phyloP scores from a whole-genome alignment of 352 stramenopile species.

The Blastocystis sp. region DNA sequence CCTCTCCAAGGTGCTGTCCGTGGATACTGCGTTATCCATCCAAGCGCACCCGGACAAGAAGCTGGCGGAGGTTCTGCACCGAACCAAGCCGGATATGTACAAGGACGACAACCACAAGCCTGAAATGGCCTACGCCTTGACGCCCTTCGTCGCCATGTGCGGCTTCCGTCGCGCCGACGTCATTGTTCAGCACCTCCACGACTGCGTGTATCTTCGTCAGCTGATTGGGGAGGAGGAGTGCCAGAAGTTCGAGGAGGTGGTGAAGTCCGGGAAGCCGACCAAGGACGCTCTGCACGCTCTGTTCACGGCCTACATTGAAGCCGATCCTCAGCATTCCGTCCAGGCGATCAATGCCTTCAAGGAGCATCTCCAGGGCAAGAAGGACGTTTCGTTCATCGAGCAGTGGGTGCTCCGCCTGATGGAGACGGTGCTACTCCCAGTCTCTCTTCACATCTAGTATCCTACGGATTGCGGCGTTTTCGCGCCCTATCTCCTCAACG shows the following conservation, averaged over 20 bases:
- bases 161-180: constrained; percentile 89
- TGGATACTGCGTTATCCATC: constrained; percentile 94
- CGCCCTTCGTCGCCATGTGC: constrained; percentile 90
- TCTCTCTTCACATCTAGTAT: constrained; percentile 80
- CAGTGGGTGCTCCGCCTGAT: constrained; percentile 81
- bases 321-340: background rate
- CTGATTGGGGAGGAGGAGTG: constrained; percentile 74
- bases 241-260: constrained; percentile 9
- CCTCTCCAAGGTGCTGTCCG: constrained; percentile 95
- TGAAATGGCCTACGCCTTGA: constrained; percentile 97
- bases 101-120: constrained; percentile 98
- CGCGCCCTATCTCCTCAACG: constrained; percentile 95
- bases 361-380: constrained; percentile 76
- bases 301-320: constrained; percentile 57
- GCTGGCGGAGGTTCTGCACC: constrained; percentile 80
- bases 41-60: constrained; percentile 84
- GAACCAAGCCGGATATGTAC: constrained; percentile 86
- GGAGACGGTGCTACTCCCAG: background rate
- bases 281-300: constrained; percentile 49
- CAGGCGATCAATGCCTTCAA: constrained; percentile 80
- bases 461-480: constrained; percentile 93
- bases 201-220: constrained; percentile 83
- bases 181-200: constrained; percentile 83
- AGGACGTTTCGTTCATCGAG: constrained; percentile 45
- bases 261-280: background rate